phyloP scores from a whole-genome alignment of 2,329 filamentous ascomycete species.

The Aaosphaeria arxii region DNA sequence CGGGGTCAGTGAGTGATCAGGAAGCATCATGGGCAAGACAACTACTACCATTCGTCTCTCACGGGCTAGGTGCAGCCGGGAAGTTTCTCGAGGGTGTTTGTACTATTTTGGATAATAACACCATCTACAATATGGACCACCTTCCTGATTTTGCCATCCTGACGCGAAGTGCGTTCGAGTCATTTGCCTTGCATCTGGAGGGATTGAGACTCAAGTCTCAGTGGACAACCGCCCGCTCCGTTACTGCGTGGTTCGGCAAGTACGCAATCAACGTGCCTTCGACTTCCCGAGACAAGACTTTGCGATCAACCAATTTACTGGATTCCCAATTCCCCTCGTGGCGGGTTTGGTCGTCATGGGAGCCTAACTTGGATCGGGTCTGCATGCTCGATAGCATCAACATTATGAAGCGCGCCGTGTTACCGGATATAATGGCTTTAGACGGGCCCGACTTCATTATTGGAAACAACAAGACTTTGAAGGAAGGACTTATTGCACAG shows the following conservation, averaged over 20 bases:
- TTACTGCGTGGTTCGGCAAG: constrained; percentile 20
- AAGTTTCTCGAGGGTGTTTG: constrained; percentile 22
- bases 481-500: constrained; percentile 18
- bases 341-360: constrained; percentile 30
- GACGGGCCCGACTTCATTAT: constrained; percentile 30
- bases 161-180: constrained; percentile 13
- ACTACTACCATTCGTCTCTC: constrained; percentile 20
- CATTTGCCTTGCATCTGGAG: constrained; percentile 23
- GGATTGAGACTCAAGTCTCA: constrained; percentile 18
- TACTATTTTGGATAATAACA: constrained; percentile 8
- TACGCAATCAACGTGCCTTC: constrained; percentile 7
- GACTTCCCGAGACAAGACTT: constrained; percentile 6
- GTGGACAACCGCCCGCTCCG: constrained; percentile 19
- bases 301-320: constrained; percentile 19
- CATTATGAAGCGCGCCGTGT: constrained; percentile 8
- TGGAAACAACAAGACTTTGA: constrained; percentile 12
- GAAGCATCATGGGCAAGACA: constrained; percentile 25
- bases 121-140: constrained; percentile 12
- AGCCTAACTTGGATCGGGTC: constrained; percentile 17
- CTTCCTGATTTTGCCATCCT: constrained; percentile 22
- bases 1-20: constrained; percentile 17
- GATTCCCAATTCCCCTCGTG: constrained; percentile 23
- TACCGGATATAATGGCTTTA: constrained; percentile 22
- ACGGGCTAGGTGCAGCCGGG: constrained; percentile 19
- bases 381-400: constrained; percentile 10